These are phyloP conservation scores for Nicotiana attenuata DNA, from an alignment of 257 asterid species.

Conservation along the genomic window DNA sequence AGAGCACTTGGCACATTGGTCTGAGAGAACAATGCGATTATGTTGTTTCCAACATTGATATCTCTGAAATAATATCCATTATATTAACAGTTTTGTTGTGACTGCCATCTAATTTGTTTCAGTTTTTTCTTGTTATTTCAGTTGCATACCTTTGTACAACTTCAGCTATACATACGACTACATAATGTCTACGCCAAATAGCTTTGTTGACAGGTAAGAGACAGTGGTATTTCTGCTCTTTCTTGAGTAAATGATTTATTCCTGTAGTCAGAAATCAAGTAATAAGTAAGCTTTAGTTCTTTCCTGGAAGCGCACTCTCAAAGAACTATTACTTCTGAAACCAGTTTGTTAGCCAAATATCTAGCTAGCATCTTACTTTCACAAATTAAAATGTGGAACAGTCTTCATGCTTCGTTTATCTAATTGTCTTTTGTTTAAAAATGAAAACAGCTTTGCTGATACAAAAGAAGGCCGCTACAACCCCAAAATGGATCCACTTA, in stretches of 20 bases:
- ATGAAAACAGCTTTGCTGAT: slow-evolving; percentile 78
- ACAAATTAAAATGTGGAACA: background rate
- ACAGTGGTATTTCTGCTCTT: slow-evolving; percentile 12
- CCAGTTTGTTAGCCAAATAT: background rate
- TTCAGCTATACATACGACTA: slow-evolving; percentile 92
- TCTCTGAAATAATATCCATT: background rate
- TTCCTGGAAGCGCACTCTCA: background rate
- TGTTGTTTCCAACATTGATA: background rate
- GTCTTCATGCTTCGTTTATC: background rate
- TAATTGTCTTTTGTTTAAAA: slow-evolving; percentile 8
- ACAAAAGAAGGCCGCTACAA: slow-evolving; percentile 88
- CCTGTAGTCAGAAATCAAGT: background rate
- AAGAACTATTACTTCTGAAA: background rate
- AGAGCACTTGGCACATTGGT: background rate
- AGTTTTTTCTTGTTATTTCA: slow-evolving; percentile 34
- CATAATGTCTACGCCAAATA: slow-evolving; percentile 76
- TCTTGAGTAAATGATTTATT: background rate
- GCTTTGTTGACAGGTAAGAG: slow-evolving; percentile 90
- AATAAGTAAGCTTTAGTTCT: background rate
- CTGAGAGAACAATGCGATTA: background rate
- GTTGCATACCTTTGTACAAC: slow-evolving; percentile 95
- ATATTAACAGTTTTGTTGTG: background rate
- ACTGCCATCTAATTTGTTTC: slow-evolving; percentile 15
- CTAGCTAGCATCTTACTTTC: slow-evolving; percentile 7
- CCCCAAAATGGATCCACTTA: slow-evolving; percentile 88